A percentile compares a stretch with the other conserved stretches of the same genome.
Evolutionary conservation across 441 rosid genomes (phyloP).

Genomic region (Brassica balearica): DNA sequence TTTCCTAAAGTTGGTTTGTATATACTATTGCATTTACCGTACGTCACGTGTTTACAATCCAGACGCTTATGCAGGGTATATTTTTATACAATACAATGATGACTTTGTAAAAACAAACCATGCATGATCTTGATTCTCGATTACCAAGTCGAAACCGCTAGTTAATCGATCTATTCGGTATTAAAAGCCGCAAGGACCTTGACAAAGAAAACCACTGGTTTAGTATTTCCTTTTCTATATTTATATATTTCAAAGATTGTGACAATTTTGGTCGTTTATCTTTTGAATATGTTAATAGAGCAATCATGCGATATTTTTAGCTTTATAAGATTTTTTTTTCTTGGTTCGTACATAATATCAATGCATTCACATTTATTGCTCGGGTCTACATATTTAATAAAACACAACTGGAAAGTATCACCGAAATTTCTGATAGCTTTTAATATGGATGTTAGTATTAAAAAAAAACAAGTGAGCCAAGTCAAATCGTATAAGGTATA

Average conservation of each 20-base stretch:
- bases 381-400: slow-evolving; percentile 38
- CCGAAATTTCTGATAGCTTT: slow-evolving; percentile 20
- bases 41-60: slow-evolving; percentile 30
- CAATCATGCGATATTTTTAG: slow-evolving; percentile 25
- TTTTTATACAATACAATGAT: slow-evolving; percentile 1
- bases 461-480: slow-evolving; percentile 6
- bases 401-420: slow-evolving; percentile 7
- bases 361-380: not conserved
- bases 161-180: not conserved
- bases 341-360: slow-evolving; percentile 26
- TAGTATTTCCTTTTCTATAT: not conserved
- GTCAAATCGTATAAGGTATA: not conserved
- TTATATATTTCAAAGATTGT: not conserved
- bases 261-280: slow-evolving; percentile 10
- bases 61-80: not conserved
- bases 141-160: not conserved
- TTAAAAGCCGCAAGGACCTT: not conserved
- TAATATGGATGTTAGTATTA: not conserved
- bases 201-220: not conserved
- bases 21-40: slow-evolving; percentile 19
- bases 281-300: slow-evolving; percentile 16
- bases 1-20: slow-evolving; percentile 36
- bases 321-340: not conserved
- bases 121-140: slow-evolving; percentile 7
- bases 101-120: slow-evolving; percentile 4